Evolutionary conservation across 495 filamentous ascomycete species (phyloP).

Genomic region (Tuber borchii): DNA sequence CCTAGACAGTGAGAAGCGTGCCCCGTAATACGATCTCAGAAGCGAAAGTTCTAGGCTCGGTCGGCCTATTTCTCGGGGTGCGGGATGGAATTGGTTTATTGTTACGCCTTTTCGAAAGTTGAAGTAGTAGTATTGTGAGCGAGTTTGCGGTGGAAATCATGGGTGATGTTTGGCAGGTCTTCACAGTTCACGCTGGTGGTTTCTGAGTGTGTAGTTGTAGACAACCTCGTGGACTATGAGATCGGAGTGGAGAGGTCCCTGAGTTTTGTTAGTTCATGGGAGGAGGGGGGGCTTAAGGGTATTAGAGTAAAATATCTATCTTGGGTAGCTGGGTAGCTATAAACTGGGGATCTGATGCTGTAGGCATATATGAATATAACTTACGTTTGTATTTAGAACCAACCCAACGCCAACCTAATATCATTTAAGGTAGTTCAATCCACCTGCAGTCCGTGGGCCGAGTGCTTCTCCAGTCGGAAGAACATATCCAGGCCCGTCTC

Average conservation of each 20-base stretch:
- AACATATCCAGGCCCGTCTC: conserved; percentile 55
- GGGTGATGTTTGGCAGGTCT: conserved; percentile 53
- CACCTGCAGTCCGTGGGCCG: conserved; percentile 52
- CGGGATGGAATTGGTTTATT: conserved; percentile 46
- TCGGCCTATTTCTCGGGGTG: conserved; percentile 48
- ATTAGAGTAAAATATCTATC: conserved; percentile 53
- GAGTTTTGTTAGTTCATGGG: background rate
- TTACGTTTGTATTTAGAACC: conserved; percentile 51
- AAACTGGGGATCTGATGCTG: background rate
- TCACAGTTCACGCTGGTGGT: conserved; percentile 56
- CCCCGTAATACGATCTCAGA: conserved; percentile 54
- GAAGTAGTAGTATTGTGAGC: conserved; percentile 55
- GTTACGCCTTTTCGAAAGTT: conserved; percentile 47
- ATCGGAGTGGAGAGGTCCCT: conserved; percentile 52
- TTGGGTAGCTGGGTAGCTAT: conserved; percentile 22
- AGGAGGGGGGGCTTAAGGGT: background rate
- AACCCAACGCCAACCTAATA: conserved; percentile 51
- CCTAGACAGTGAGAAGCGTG: conserved; percentile 51
- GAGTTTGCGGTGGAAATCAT: conserved; percentile 55
- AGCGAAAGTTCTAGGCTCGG: conserved; percentile 50
- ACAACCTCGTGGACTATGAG: conserved; percentile 55
- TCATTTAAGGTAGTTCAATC: conserved; percentile 51
- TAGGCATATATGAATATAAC: background rate
- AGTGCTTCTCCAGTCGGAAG: conserved; percentile 51
- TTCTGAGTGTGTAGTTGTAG: conserved; percentile 51